Percentiles rank a stretch among this genome's conserved stretches.
Conservation (phyloP, 2,329 filamentous ascomycete species). For the Fusarium hostae region DNA sequence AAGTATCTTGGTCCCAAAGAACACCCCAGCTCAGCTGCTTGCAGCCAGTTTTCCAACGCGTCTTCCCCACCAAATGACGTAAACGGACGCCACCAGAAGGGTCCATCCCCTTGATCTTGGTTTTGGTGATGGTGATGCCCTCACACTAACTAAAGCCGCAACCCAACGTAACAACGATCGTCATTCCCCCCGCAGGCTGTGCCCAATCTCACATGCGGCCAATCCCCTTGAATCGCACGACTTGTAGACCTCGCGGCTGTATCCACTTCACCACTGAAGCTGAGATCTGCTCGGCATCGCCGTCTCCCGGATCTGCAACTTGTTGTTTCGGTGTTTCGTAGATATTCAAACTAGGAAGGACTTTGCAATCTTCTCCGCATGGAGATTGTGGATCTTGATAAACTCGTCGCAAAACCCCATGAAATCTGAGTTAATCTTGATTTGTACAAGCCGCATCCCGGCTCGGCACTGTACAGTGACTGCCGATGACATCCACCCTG, state of each 20-base stretch:
- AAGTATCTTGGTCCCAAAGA: not conserved
- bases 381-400: conserved; percentile 14
- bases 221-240: conserved; percentile 8
- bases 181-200: conserved; percentile 24
- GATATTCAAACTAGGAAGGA: not conserved
- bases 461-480: conserved; percentile 19
- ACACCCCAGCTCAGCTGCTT: conserved; percentile 12
- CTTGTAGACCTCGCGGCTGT: not conserved
- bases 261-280: conserved; percentile 11
- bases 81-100: conserved; percentile 24
- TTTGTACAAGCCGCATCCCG: conserved; percentile 6
- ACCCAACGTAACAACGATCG: conserved; percentile 25
- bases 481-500: conserved; percentile 1
- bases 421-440: conserved; percentile 14
- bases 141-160: conserved; percentile 31
- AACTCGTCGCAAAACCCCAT: not conserved
- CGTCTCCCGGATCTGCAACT: conserved; percentile 29
- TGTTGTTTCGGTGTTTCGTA: conserved; percentile 26
- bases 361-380: conserved; percentile 13
- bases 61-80: conserved; percentile 38
- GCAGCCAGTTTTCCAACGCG: conserved; percentile 27
- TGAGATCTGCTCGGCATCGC: conserved; percentile 36
- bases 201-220: conserved; percentile 7
- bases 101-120: conserved; percentile 14
- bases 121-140: conserved; percentile 32